Evolutionary conservation across 179 eudicot species (phyloP).

Genomic region (Carnegiea gigantea): DNA sequence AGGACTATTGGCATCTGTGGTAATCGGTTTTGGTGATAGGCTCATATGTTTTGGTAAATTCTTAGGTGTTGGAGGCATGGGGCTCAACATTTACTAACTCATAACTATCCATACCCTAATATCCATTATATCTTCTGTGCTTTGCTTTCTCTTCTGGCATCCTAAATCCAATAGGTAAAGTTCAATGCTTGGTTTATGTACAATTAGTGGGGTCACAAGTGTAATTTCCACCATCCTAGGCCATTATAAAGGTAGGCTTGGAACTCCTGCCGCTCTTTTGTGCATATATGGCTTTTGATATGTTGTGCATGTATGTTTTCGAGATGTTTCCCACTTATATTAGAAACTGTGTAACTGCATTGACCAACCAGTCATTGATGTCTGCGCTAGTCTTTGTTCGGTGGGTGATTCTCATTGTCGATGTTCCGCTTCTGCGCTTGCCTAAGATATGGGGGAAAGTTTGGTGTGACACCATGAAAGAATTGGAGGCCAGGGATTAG

Average conservation of each 20-base stretch:
- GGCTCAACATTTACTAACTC: neutral
- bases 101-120: neutral
- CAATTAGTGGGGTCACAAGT: neutral
- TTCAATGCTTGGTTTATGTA: neutral
- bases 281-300: neutral
- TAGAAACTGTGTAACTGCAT: constrained; percentile 27
- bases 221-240: neutral
- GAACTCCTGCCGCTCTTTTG: neutral
- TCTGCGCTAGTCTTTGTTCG: constrained; percentile 30
- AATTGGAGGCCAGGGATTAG: constrained; percentile 23
- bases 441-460: constrained; percentile 32
- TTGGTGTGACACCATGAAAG: constrained; percentile 34
- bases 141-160: neutral
- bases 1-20: neutral
- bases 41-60: neutral
- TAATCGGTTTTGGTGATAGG: neutral
- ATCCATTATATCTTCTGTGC: neutral
- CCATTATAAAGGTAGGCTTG: neutral
- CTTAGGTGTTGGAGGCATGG: neutral
- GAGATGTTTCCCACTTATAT: neutral
- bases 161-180: neutral
- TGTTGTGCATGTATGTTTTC: neutral
- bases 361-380: constrained; percentile 28
- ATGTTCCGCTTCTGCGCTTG: constrained; percentile 20
- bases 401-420: constrained; percentile 17